phyloP scores from a whole-genome alignment of 257 asterid species.

The Scutellaria minor region DNA sequence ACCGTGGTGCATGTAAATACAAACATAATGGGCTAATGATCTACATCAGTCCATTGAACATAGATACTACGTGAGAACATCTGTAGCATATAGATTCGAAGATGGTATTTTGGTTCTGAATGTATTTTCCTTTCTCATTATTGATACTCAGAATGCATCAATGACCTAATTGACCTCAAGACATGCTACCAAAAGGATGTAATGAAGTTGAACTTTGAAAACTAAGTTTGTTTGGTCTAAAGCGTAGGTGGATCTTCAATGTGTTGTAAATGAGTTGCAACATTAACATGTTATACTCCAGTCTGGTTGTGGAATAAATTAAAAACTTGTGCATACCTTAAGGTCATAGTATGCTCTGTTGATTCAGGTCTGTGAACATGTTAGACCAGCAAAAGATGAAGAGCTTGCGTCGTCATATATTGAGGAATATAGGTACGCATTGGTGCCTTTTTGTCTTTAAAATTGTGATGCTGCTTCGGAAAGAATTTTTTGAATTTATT shows the following conservation, averaged over 20 bases:
- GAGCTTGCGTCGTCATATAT: slow-evolving; percentile 88
- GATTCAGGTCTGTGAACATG: slow-evolving; percentile 68
- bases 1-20: not conserved
- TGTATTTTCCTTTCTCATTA: too few species aligned
- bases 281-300: slow-evolving; percentile 3
- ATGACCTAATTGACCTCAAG: not conserved
- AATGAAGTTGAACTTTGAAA: too few species aligned
- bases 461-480: slow-evolving; percentile 24
- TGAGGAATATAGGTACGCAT: slow-evolving; percentile 82
- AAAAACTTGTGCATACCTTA: not conserved
- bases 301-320: not conserved
- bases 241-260: too few species aligned
- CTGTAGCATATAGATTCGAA: not conserved
- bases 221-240: too few species aligned
- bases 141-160: not conserved
- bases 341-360: slow-evolving; percentile 31
- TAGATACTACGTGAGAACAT: not conserved
- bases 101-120: not conserved
- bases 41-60: not conserved
- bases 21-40: too few species aligned
- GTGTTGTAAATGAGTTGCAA: not conserved
- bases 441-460: slow-evolving; percentile 27
- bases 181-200: too few species aligned
- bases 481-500: slow-evolving; percentile 8
- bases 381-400: slow-evolving; percentile 85